Evolutionary conservation across 2,329 filamentous ascomycete species (phyloP), one percentile per base, ranked within the genome.

Genomic region (Cordyceps javanica): DNA sequence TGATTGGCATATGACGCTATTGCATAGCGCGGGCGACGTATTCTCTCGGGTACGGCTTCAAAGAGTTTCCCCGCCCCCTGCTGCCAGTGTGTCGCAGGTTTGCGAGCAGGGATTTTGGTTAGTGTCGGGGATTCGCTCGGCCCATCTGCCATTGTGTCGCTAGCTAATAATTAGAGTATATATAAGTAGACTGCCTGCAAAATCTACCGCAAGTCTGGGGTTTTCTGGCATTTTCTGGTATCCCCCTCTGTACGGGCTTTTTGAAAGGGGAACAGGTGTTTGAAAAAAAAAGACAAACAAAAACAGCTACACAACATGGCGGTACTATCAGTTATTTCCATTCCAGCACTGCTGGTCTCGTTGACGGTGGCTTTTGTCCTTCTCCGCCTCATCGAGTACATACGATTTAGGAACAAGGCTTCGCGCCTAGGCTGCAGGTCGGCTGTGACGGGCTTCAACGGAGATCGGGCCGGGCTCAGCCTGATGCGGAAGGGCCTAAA

Each of bases 391-490:
- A 49, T 56, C 36, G 44, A 50, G 54, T 26, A 49, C n/a, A 13
- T 56, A 6, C 44, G 54, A 2, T 32, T 41, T 26, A 23, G 44
- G 9, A 42, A 8, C 30, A 39, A 45, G 25, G 41, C 30, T 7
- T 28, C 55, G 7, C 38, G 48, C 3, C 59, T 65, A 16, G 64
- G 63, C 57, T 66, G 65, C 55, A 51, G 62, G 26, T 50, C 59
- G 5, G 34, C 62, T 1, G 28, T 59, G 8, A 21, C 34, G 23
- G 59, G 58, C 45, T 39, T 55, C 36, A 14, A 25, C 25, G 45
- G 44, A n/a, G 65, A 66, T 4, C 59, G 55, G 28, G 55, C 48
- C 16, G 64, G 65, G 11, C 28, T 65, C n/a, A n/a, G 44, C 16
- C 49, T 58, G 16, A 11, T 63, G n/a, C 6, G 58, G 1, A 42